Evolutionary conservation across 495 filamentous ascomycete species (phyloP).

Genomic region (Penicilliopsis zonata): DNA sequence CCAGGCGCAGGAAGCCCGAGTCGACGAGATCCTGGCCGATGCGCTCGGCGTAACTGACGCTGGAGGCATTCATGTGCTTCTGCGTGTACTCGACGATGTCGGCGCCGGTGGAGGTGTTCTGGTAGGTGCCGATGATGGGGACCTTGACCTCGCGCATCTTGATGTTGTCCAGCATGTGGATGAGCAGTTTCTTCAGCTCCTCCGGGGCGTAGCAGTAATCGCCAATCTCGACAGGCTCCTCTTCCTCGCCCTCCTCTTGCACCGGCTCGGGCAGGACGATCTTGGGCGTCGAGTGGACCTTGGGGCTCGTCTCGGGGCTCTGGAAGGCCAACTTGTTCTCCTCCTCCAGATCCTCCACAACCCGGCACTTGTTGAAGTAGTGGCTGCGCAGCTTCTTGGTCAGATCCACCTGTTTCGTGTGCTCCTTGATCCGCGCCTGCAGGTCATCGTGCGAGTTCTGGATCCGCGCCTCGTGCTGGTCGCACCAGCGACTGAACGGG

Average conservation of each 20-base stretch:
- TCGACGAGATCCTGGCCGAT: constrained; percentile 88
- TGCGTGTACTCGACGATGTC: constrained; percentile 95
- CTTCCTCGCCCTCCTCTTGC: constrained; percentile 61
- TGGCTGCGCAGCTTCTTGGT: constrained; percentile 87
- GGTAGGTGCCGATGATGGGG: constrained; percentile 86
- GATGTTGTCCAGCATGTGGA: constrained; percentile 78
- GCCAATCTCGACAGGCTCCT: constrained; percentile 79
- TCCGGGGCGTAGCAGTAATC: constrained; percentile 75
- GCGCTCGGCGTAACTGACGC: constrained; percentile 76
- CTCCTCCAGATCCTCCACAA: constrained; percentile 92
- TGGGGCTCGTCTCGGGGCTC: constrained; percentile 54
- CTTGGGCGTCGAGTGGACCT: constrained; percentile 39
- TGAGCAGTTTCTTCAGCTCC: constrained; percentile 78
- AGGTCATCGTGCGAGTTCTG: constrained; percentile 91
- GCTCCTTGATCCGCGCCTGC: constrained; percentile 74
- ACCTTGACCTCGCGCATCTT: constrained; percentile 85
- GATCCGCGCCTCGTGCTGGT: constrained; percentile 81
- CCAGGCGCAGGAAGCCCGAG: constrained; percentile 75
- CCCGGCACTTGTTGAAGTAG: constrained; percentile 97
- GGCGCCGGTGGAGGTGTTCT: constrained; percentile 78
- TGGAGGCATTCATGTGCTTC: constrained; percentile 70
- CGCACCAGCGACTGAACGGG: constrained; percentile 91
- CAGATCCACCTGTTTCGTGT: constrained; percentile 80
- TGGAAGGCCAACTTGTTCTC: constrained; percentile 98
- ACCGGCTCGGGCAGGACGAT: constrained; percentile 47